A percentile compares a stretch with the other conserved stretches of the same genome.
These are phyloP conservation scores for Lichtheimia ornata DNA, from an alignment of 371 early-diverging fungal species.

Conservation along the genomic window DNA sequence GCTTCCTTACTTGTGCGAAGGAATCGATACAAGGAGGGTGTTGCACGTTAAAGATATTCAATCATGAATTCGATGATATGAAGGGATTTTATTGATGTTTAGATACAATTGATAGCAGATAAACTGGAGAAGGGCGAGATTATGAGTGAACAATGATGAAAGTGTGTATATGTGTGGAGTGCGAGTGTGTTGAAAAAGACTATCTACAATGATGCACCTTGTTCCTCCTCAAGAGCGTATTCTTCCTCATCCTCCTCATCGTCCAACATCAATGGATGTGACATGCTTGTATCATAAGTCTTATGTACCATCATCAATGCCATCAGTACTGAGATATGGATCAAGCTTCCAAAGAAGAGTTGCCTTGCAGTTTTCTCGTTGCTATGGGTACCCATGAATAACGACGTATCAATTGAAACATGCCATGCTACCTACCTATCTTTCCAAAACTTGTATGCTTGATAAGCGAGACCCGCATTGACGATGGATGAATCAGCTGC, in stretches of 20 bases:
- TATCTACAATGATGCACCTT: conserved; percentile 1
- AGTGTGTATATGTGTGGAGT: neutral
- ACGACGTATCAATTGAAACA: neutral
- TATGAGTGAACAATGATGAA: too few species aligned
- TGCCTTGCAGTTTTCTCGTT: conserved; percentile 83
- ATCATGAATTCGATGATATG: too few species aligned
- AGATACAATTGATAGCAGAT: too few species aligned
- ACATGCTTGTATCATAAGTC: conserved; percentile 13
- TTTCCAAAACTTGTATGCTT: conserved; percentile 79
- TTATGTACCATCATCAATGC: conserved; percentile 91
- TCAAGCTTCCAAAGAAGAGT: conserved; percentile 88
- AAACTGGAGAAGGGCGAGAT: too few species aligned
- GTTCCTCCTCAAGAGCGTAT: conserved; percentile 4
- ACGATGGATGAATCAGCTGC: conserved; percentile 73
- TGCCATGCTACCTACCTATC: conserved; percentile 34
- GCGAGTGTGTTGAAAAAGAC: neutral
- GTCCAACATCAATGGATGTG: conserved; percentile 13
- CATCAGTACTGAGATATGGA: conserved; percentile 85
- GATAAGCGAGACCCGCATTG: conserved; percentile 71
- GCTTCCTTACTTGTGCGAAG: too few species aligned
- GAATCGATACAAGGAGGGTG: too few species aligned
- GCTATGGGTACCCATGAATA: conserved; percentile 11
- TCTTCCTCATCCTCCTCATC: conserved; percentile 7
- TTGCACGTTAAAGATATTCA: too few species aligned
- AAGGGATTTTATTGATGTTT: too few species aligned